A percentile compares a stretch with the other conserved stretches of the same genome.
These are phyloP conservation scores for Hansenula lynferdii DNA, from an alignment of 1,139 yeast genomes.

Conservation along the genomic window DNA sequence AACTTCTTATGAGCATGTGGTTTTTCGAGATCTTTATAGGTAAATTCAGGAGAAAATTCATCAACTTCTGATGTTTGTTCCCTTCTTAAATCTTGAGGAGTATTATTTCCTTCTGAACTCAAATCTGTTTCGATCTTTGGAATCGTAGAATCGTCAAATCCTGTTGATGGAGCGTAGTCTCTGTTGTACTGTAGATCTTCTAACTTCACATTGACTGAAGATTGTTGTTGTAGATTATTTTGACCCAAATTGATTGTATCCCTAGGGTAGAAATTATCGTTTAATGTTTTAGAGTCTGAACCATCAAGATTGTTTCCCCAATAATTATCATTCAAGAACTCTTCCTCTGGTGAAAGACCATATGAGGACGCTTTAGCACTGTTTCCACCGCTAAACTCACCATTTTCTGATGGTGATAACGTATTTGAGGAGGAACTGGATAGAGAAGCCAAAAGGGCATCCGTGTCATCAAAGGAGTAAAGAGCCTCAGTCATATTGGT, in stretches of 20 bases:
- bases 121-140: neutral
- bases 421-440: conserved; percentile 17
- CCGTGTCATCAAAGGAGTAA: conserved; percentile 23
- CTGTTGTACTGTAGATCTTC: neutral
- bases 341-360: conserved; percentile 17
- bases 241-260: neutral
- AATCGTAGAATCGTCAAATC: neutral
- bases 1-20: neutral
- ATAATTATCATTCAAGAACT: conserved; percentile 11
- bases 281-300: neutral
- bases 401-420: conserved; percentile 17
- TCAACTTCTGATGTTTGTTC: neutral
- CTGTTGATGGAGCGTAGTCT: neutral
- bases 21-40: neutral
- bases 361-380: conserved; percentile 16
- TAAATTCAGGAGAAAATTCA: neutral
- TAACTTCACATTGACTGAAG: neutral
- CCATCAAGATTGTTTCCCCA: conserved; percentile 4
- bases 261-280: neutral
- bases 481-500: conserved; percentile 1
- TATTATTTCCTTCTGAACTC: neutral
- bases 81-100: neutral
- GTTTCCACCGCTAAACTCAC: conserved; percentile 7
- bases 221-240: no score
- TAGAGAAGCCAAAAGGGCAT: conserved; percentile 21